A percentile compares a stretch with the other conserved stretches of the same genome.
These are phyloP conservation scores for Nymphaea colorata DNA, from an alignment of 164 flowering plant genomes.

Conservation along the genomic window DNA sequence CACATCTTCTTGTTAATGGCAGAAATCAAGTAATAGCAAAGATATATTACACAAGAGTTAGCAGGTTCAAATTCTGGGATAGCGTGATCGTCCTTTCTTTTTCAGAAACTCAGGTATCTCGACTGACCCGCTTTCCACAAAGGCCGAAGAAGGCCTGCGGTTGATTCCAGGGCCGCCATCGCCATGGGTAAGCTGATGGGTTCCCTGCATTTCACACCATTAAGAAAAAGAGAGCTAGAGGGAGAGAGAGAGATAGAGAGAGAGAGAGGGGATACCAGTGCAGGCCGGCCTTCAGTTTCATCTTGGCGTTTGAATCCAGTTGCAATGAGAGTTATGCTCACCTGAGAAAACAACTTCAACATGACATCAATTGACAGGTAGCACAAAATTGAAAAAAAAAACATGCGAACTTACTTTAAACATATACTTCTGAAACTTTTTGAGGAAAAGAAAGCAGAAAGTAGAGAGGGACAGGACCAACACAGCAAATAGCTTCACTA, in stretches of 20 bases:
- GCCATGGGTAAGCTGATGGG: constrained; percentile 31
- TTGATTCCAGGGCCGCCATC: constrained; percentile 34
- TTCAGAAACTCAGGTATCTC: constrained; percentile 92
- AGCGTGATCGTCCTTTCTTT: constrained; percentile 91
- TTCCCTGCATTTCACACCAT: constrained; percentile 21
- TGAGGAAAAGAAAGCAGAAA: no score
- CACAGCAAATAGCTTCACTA: neutral
- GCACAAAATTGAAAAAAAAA: neutral
- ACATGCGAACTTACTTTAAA: neutral
- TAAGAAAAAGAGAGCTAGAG: neutral
- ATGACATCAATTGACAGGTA: neutral
- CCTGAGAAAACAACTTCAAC: constrained; percentile 21
- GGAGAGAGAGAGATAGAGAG: constrained; percentile 6
- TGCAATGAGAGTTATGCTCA: constrained; percentile 80
- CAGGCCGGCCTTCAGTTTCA: constrained; percentile 59
- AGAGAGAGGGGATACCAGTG: constrained; percentile 31
- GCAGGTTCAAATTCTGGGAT: constrained; percentile 50
- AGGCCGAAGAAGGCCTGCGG: constrained; percentile 44
- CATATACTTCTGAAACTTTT: no score
- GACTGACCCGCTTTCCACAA: constrained; percentile 42
- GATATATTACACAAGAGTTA: constrained; percentile 6
- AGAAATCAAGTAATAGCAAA: neutral
- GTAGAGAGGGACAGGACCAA: no score
- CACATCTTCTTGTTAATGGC: neutral
- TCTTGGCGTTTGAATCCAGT: constrained; percentile 94